Conservation (phyloP, 2,329 filamentous ascomycete genomes). For the Albifimbria verrucaria region DNA sequence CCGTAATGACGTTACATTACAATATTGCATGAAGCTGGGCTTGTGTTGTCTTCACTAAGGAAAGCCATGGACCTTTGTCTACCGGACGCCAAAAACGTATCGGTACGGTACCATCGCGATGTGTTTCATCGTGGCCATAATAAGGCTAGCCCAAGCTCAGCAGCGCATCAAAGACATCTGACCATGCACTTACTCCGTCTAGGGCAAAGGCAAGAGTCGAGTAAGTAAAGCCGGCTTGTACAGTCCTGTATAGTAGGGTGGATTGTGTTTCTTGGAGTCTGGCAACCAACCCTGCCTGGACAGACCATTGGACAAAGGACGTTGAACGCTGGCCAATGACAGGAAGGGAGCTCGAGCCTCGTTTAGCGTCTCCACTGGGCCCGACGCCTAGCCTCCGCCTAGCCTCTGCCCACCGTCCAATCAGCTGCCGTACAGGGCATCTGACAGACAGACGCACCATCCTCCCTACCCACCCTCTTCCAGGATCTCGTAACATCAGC, state of each 20-base stretch:
- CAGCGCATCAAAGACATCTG: too few relatives aligned
- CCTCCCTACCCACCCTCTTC: conserved; percentile 28
- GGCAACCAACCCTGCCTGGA: neutral
- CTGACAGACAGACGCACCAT: conserved; percentile 27
- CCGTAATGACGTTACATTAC: too few relatives aligned
- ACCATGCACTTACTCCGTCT: neutral
- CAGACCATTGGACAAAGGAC: neutral
- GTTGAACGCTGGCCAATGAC: neutral
- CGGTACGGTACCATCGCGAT: too few relatives aligned
- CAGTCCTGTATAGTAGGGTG: too few relatives aligned
- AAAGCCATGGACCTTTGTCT: too few relatives aligned
- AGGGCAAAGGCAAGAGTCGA: too few relatives aligned
- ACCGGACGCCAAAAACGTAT: too few relatives aligned
- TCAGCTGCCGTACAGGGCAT: conserved; percentile 18
- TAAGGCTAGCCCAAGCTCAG: too few relatives aligned
- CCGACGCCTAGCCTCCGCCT: conserved; percentile 10
- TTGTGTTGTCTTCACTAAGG: too few relatives aligned
- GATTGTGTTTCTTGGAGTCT: neutral
- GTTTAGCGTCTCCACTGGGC: conserved; percentile 11
- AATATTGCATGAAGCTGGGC: too few relatives aligned
- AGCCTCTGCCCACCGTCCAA: conserved; percentile 15
- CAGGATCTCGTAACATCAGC: conserved; percentile 22
- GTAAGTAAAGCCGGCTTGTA: too few relatives aligned
- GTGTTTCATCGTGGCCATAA: too few relatives aligned
- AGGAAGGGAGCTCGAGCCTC: conserved; percentile 10